These are phyloP conservation scores for Avena insularis DNA, from an alignment of 176 grass and related monocot genomes.

Conservation along the genomic window DNA sequence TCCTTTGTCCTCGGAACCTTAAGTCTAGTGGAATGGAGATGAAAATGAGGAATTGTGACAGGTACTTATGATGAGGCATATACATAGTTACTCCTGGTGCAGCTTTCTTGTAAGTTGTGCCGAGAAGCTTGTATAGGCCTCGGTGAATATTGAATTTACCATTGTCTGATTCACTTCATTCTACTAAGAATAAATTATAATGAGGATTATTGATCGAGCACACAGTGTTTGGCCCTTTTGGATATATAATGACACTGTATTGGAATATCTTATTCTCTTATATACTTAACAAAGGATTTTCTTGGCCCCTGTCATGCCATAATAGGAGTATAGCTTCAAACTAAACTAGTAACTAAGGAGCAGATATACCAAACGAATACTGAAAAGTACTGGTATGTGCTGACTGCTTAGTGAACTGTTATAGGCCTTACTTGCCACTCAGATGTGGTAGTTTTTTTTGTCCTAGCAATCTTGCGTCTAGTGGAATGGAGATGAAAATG, in stretches of 20 bases:
- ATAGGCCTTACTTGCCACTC: neutral
- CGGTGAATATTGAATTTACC: constrained; percentile 29
- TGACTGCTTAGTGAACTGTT: neutral
- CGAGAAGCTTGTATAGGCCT: constrained; percentile 31
- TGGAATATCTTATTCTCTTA: neutral
- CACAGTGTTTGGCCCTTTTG: neutral
- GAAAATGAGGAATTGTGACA: constrained; percentile 64
- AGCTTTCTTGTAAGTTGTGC: constrained; percentile 36
- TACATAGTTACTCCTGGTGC: constrained; percentile 37
- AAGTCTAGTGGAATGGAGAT: constrained; percentile 47
- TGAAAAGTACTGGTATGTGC: neutral
- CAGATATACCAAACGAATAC: neutral
- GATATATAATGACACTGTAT: neutral
- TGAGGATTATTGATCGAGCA: neutral
- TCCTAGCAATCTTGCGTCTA: neutral
- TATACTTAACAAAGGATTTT: neutral
- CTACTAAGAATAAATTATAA: neutral
- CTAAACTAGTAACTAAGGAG: neutral
- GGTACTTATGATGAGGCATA: constrained; percentile 43
- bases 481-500: constrained; percentile 63
- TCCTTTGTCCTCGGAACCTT: neutral
- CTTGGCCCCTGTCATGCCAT: neutral
- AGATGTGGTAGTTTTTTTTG: neutral
- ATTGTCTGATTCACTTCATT: constrained; percentile 41
- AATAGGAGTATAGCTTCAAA: constrained; percentile 14